Conservation (phyloP, 306 rosid genomes). For the Cucurbita argyrosperma region DNA sequence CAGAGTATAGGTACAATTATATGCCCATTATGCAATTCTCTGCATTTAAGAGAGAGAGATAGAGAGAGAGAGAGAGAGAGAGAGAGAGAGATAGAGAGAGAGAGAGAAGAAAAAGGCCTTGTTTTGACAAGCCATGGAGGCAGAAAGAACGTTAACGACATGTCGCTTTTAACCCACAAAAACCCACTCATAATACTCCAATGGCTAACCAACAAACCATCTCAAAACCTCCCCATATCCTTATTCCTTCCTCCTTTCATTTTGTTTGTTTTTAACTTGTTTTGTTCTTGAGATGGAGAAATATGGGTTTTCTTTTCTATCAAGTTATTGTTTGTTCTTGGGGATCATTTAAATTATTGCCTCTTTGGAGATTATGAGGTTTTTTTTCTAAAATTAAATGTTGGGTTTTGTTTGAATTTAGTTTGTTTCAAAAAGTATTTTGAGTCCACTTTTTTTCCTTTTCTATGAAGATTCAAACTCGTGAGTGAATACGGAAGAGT, state of each 20-base stretch:
- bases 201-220: not conserved
- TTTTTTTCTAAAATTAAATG: not conserved
- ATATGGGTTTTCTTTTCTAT: not conserved
- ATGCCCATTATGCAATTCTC: not conserved
- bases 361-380: not conserved
- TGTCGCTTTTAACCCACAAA: not conserved
- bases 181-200: not conserved
- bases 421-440: not conserved
- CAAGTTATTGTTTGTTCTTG: not conserved
- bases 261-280: not conserved
- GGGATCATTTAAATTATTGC: not conserved
- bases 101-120: too few species aligned
- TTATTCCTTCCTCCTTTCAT: not conserved
- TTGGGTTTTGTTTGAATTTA: not conserved
- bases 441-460: too few species aligned
- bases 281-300: not conserved
- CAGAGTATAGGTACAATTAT: not conserved
- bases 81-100: too few species aligned
- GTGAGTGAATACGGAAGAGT: too few species aligned
- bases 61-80: too few species aligned
- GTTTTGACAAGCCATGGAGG: not conserved
- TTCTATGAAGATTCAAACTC: too few species aligned
- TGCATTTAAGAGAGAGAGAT: not conserved
- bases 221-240: too few species aligned
- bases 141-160: conserved; percentile 5